Evolutionary conservation across 2,329 filamentous ascomycete species (phyloP).

Genomic region (Trichophyton equinum): DNA sequence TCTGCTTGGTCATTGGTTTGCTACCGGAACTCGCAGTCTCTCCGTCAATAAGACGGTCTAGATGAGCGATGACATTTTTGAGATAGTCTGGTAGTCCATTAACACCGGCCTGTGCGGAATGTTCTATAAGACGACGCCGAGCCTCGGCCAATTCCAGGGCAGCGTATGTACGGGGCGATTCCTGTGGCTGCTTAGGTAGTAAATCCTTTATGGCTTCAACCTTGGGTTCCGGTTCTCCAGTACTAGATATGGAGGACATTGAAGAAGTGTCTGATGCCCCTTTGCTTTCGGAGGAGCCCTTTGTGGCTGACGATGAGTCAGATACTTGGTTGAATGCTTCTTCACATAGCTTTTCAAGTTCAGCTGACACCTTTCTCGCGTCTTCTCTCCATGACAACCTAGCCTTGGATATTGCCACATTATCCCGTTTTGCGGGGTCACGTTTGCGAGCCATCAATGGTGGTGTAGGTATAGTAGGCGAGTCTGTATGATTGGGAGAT

Average conservation of each 20-base stretch:
- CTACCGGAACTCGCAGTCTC: constrained; percentile 35
- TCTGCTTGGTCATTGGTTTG: constrained; percentile 15
- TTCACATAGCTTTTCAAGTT: constrained; percentile 80
- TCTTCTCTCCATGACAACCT: constrained; percentile 54
- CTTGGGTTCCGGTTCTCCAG: neutral
- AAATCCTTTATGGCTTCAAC: constrained; percentile 16
- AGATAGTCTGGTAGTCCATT: constrained; percentile 39
- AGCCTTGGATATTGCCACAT: constrained; percentile 31
- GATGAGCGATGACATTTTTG: constrained; percentile 47
- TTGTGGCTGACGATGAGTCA: neutral
- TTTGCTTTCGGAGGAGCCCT: neutral
- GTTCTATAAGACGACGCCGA: constrained; percentile 43
- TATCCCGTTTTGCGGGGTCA: constrained; percentile 18
- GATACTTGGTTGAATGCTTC: constrained; percentile 60
- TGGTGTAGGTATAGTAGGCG: constrained; percentile 30
- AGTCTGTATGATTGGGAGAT: constrained; percentile 20
- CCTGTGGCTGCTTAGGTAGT: constrained; percentile 32
- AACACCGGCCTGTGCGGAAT: constrained; percentile 34
- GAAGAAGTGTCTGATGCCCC: neutral
- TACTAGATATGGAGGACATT: neutral
- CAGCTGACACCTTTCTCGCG: constrained; percentile 67
- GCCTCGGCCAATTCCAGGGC: constrained; percentile 46
- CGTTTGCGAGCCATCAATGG: constrained; percentile 26
- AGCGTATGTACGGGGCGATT: constrained; percentile 41
- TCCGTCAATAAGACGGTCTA: constrained; percentile 46